Evolutionary conservation across 495 filamentous ascomycete genomes (phyloP).

Genomic region (Trichodelitschia bisporula): DNA sequence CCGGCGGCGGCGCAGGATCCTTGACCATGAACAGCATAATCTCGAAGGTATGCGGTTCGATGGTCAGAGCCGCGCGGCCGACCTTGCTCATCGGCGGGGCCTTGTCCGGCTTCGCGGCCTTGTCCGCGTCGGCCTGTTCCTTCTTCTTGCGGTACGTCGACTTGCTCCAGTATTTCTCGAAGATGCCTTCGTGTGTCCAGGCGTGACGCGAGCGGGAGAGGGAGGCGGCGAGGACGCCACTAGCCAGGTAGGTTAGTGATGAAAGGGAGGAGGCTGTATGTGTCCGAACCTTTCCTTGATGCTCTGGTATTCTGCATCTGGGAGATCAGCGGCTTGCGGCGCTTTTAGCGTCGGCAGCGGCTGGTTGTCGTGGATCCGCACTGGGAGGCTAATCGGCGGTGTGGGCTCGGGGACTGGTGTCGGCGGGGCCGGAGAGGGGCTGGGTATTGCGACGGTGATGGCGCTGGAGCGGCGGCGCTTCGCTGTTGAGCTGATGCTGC

Average conservation of each 20-base stretch:
- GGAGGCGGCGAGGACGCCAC: conserved; percentile 63
- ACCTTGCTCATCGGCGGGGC: conserved; percentile 1
- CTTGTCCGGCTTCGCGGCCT: conserved; percentile 40
- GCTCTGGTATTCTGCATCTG: conserved; percentile 61
- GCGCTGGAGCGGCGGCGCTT: no score
- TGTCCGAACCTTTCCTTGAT: conserved; percentile 51
- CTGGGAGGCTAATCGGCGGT: conserved; percentile 28
- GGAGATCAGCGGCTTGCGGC: conserved; percentile 37
- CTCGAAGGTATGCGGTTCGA: conserved; percentile 83
- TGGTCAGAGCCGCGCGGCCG: conserved; percentile 42
- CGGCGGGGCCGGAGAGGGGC: no score
- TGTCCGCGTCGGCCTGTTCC: conserved; percentile 40
- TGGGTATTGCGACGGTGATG: no score
- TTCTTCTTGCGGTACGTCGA: conserved; percentile 28
- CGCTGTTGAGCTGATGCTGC: no score
- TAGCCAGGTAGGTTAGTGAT: conserved; percentile 15
- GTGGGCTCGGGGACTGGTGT: no score
- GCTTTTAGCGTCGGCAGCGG: conserved; percentile 48
- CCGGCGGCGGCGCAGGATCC: conserved; percentile 18
- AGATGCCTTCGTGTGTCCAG: conserved; percentile 67
- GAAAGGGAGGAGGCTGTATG: not conserved
- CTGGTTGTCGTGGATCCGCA: conserved; percentile 37
- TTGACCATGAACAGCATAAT: conserved; percentile 69
- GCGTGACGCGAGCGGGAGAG: conserved; percentile 61
- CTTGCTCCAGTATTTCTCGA: conserved; percentile 87